phyloP scores from a whole-genome alignment of 169 alveolate species.

The Eimeria praecox region DNA sequence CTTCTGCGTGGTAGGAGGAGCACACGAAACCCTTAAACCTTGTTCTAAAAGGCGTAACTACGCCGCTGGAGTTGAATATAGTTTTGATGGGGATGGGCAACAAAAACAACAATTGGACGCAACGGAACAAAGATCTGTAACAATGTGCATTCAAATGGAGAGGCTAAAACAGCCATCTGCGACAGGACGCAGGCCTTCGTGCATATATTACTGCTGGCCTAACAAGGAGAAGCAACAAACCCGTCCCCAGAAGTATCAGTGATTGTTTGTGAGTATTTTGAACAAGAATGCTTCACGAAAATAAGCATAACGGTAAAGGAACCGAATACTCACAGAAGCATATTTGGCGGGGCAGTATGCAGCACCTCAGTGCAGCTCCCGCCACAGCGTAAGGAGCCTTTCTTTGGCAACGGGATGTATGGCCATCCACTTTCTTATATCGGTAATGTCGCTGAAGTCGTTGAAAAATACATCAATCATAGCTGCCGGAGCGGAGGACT shows the following conservation, averaged over 20 bases:
- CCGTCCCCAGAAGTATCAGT: not conserved
- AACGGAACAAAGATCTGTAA: not conserved
- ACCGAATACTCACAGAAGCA: not conserved
- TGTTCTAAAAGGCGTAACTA: not conserved
- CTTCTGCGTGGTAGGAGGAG: not conserved
- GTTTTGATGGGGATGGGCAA: not conserved
- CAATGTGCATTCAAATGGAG: not conserved
- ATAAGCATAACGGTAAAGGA: not conserved
- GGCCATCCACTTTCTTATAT: not conserved
- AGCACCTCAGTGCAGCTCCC: conserved; percentile 10
- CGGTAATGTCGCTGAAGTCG: not conserved
- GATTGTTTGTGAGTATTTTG: not conserved
- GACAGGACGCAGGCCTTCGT: not conserved
- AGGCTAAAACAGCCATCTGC: not conserved
- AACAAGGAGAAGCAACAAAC: not conserved
- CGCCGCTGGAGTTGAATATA: not conserved
- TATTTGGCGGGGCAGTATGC: not conserved
- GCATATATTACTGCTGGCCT: not conserved
- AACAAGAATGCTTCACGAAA: not conserved
- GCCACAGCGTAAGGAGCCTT: conserved; percentile 20
- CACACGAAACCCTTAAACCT: not conserved
- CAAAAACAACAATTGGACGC: not conserved
- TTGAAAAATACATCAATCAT: not conserved
- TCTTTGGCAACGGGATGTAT: not conserved
- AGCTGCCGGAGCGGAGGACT: conserved; percentile 1